Evolutionary conservation across 2,329 filamentous ascomycete species (phyloP), one percentile per base, ranked within the genome.

Genomic region (Talaromyces sp.): DNA sequence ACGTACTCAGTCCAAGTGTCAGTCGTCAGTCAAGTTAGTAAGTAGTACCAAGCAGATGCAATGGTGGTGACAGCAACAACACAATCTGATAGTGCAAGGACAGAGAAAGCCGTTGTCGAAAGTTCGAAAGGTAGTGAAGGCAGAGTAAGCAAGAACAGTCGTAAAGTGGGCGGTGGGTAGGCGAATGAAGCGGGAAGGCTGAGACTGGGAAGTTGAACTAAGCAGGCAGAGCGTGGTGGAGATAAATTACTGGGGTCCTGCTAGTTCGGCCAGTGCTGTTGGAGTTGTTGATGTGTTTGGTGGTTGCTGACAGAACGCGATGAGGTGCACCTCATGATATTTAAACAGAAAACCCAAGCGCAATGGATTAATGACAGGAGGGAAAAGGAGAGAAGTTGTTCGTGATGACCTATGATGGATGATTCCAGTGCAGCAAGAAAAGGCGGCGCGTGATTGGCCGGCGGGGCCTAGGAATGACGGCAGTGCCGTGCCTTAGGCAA

Each of bases 151-250:
- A 46, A 19, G 28, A 48, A n/a, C 19, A 48, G 31, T 39, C 33
- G 19, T 36, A 51, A 56, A 65, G 63, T 63, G 62, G 64, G 63
- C 64, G 63, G 62, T 59, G 62, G 64, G 53, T 55, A 66, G 63
- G 57, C 59, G 55, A 63, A 60, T 59, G 55, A 56, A 60, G 59
- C 53, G 57, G 57, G 57, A 54, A 59, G 31, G 57, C 39, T 50
- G 57, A 51, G 53, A 57, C 52, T 31, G 36, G 39, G 45, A 48
- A 51, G 43, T 43, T 17, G 33, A 54, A 43, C 52, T 41, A 43
- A 33, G 40, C 52, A 45, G 52, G 45, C 45, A 48, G 45, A 19
- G 8, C n/a, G n/a, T 55, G 45, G 51, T 58, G 50, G 56, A 58
- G 40, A 48, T 51, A 37, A 36, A 57, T 57, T 57, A 57, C 56